Conservation (phyloP, 495 filamentous ascomycete species). For the Hypomontagnella submonticulosa region DNA sequence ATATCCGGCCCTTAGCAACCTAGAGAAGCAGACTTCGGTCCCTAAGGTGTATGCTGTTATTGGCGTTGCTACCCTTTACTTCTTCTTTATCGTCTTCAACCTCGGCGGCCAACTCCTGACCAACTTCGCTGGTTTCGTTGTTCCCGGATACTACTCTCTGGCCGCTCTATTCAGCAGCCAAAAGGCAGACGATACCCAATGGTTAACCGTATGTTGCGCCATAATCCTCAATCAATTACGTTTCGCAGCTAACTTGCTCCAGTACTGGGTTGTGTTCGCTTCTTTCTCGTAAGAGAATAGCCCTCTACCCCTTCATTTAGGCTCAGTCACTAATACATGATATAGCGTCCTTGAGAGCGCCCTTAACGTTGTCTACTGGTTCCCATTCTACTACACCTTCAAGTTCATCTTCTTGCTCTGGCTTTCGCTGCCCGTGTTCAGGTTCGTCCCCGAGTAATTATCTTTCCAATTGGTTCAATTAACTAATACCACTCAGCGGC, state of each 20-base stretch:
- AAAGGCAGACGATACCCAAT: conserved; percentile 93
- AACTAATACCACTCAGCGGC: conserved; percentile 69
- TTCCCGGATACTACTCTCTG: conserved; percentile 96
- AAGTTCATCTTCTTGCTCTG: conserved; percentile 97
- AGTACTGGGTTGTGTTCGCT: conserved; percentile 98
- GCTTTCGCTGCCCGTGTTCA: conserved; percentile 94
- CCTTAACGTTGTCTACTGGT: conserved; percentile 97
- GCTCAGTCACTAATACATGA: conserved; percentile 31
- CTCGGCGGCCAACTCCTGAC: conserved; percentile 96
- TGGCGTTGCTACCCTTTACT: conserved; percentile 86
- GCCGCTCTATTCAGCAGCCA: conserved; percentile 83
- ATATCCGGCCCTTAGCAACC: conserved; percentile 92
- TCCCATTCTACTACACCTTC: conserved; percentile 99
- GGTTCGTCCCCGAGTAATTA: conserved; percentile 65
- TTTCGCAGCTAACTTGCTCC: conserved; percentile 48
- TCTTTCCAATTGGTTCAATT: background rate
- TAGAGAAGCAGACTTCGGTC: conserved; percentile 93
- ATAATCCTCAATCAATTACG: background rate
- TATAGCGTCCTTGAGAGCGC: conserved; percentile 85
- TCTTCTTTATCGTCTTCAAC: conserved; percentile 99
- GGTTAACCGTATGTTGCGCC: conserved; percentile 66
- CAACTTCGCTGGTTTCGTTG: conserved; percentile 92
- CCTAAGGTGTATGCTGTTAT: conserved; percentile 97
- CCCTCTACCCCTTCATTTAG: background rate
- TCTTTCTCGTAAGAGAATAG: conserved; percentile 76